Percentiles rank a stretch among this genome's conserved stretches.
Conservation (phyloP, 139 green algal species). For the Pleodorina starrii region DNA sequence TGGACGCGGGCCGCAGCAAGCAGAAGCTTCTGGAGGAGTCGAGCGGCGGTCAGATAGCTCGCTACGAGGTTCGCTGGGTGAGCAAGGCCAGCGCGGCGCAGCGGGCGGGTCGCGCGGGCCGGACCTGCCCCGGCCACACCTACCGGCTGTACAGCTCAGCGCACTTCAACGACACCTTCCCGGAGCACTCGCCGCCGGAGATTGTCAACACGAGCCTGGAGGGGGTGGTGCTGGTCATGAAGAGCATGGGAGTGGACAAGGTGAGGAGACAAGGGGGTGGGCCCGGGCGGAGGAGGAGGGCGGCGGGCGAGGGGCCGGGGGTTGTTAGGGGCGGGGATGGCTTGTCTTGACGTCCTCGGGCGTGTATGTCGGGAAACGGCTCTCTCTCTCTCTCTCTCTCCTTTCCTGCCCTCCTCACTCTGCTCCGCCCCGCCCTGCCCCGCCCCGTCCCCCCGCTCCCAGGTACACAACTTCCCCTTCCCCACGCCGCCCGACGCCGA, state of each 20-base stretch:
- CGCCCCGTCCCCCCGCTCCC: neutral
- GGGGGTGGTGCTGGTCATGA: slow-evolving; percentile 92
- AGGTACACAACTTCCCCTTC: slow-evolving; percentile 94
- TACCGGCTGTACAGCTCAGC: slow-evolving; percentile 94
- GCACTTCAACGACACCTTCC: slow-evolving; percentile 92
- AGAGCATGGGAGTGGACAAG: slow-evolving; percentile 94
- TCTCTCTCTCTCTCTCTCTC: too few relatives aligned
- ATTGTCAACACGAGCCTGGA: slow-evolving; percentile 91
- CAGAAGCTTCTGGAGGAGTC: slow-evolving; percentile 81
- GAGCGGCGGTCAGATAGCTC: slow-evolving; percentile 60
- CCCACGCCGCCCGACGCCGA: slow-evolving; percentile 83
- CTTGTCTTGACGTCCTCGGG: too few relatives aligned
- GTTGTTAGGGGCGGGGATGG: too few relatives aligned
- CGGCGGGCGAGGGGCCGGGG: too few relatives aligned
- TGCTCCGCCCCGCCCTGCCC: too few relatives aligned
- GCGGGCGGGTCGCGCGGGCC: slow-evolving; percentile 91
- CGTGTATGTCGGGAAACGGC: too few relatives aligned
- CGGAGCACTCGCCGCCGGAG: slow-evolving; percentile 85
- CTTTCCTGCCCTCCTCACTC: too few relatives aligned
- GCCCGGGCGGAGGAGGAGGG: neutral
- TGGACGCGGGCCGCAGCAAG: slow-evolving; percentile 90
- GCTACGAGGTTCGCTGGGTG: slow-evolving; percentile 86
- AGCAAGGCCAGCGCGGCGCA: slow-evolving; percentile 91
- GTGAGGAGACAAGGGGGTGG: too few relatives aligned
- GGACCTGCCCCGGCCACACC: slow-evolving; percentile 94